Evolutionary conservation across 2,329 filamentous ascomycete genomes (phyloP), one percentile per base, ranked within the genome.

Genomic region (Trichoderma atroviride): DNA sequence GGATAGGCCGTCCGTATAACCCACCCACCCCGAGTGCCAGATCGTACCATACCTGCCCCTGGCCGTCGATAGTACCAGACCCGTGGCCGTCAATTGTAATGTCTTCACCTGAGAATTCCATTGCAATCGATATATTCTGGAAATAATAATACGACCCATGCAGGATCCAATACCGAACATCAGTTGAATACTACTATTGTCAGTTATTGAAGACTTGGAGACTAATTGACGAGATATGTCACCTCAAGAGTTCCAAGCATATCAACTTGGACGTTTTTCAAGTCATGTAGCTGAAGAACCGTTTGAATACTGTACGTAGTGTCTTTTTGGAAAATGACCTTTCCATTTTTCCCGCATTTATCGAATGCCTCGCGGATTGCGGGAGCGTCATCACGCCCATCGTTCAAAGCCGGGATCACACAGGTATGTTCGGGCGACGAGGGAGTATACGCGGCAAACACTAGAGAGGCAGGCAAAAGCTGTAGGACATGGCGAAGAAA

Each of bases 101-200:
- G 22, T 55, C 22, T 40, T 64, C 61, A 3, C 61, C 61, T 13
- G 61, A 64, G 13, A 64, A 55, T 14, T 64, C 61, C 61, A 64
- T 27, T 1, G 61, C 61, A 35, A 64, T 64, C 6, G 61, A 64
- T 10, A 64, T 64, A 16, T 64, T 64, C 13, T 64, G 61, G 22
- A 64, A 64, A 47, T 64, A 64, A 22, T 64, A 64, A 33, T 64
- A 64, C 3, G 61, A 64, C 1, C 61, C 61, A 11, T 64, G 61
- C 4, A 55, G 9, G 29, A 64, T 64, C 61, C 61, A 64, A 22
- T 64, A 64, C 40, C 61, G 61, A 13, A 64, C 61, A 55, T 64
- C 61, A 14, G 61, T 64, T 5, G 61, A 64, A 31, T 64, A 64
- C 61, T 64, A 16, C 11, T n/a, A 4, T 55, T 27, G 61, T 64